phyloP scores from a whole-genome alignment of 2,329 filamentous ascomycete genomes.

The Emergomyces orientalis region DNA sequence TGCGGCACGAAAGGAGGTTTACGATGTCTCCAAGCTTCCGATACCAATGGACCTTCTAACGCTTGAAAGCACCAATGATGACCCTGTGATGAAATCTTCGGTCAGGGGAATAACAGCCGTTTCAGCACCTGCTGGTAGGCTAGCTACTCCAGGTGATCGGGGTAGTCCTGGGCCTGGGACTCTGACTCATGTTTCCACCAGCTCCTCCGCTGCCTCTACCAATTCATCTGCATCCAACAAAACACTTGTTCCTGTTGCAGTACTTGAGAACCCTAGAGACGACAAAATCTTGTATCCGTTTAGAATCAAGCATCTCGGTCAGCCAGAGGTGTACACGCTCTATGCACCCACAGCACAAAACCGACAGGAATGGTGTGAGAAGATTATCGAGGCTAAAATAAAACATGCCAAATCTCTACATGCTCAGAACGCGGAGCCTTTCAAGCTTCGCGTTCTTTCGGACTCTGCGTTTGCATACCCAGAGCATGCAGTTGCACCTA shows the following conservation, averaged over 20 bases:
- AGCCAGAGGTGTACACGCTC: constrained; percentile 68
- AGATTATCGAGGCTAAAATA: constrained; percentile 91
- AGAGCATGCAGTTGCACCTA: constrained; percentile 46
- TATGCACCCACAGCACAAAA: constrained; percentile 70
- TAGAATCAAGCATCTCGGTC: constrained; percentile 83
- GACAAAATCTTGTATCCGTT: constrained; percentile 88
- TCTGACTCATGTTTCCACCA: constrained; percentile 60
- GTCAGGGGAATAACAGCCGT: constrained; percentile 60
- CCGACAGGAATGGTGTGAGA: constrained; percentile 81
- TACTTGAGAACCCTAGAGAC: constrained; percentile 53
- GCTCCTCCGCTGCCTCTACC: constrained; percentile 52
- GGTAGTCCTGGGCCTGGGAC: constrained; percentile 39
- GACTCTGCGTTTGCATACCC: constrained; percentile 65
- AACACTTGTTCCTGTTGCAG: constrained; percentile 39
- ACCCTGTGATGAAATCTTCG: constrained; percentile 71
- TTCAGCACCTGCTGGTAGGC: constrained; percentile 5
- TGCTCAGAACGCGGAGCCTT: constrained; percentile 91
- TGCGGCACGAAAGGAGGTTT: constrained; percentile 59
- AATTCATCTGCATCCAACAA: constrained; percentile 30
- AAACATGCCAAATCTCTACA: constrained; percentile 80
- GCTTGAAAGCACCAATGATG: constrained; percentile 84
- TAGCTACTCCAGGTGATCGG: constrained; percentile 44
- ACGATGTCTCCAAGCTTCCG: constrained; percentile 87
- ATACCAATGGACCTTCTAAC: constrained; percentile 96
- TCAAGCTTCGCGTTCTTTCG: constrained; percentile 81